Evolutionary conservation across 2,329 filamentous ascomycete species (phyloP).

Genomic region (Endothia cerciana): DNA sequence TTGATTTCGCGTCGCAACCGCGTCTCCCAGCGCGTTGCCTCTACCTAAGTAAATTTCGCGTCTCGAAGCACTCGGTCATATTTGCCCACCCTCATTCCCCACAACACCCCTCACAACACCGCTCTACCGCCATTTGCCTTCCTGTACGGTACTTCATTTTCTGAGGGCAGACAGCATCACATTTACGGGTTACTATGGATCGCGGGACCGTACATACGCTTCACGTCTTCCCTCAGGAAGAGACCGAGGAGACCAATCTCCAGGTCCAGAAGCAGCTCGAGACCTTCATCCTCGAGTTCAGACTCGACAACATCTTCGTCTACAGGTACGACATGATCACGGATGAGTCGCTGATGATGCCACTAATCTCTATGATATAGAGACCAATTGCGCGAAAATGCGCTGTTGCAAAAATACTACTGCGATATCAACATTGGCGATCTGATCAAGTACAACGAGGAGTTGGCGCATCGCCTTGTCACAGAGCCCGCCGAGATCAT

Average conservation of each 20-base stretch:
- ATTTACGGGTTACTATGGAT: slow-evolving; percentile 65
- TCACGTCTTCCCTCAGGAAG: slow-evolving; percentile 74
- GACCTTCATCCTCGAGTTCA: slow-evolving; percentile 90
- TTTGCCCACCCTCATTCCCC: slow-evolving; percentile 2
- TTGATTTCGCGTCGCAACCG: slow-evolving; percentile 12
- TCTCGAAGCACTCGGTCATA: background rate
- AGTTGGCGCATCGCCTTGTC: slow-evolving; percentile 85
- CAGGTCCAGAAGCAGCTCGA: slow-evolving; percentile 80
- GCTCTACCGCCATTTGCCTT: background rate
- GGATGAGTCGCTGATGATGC: slow-evolving; percentile 25
- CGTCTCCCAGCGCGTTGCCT: slow-evolving; percentile 14
- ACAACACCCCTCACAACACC: background rate
- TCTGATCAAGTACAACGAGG: slow-evolving; percentile 94
- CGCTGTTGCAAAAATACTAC: slow-evolving; percentile 89
- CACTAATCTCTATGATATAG: slow-evolving; percentile 49
- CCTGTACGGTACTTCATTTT: background rate
- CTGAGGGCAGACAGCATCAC: background rate
- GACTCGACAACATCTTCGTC: slow-evolving; percentile 91
- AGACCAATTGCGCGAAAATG: slow-evolving; percentile 95
- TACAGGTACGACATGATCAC: slow-evolving; percentile 70
- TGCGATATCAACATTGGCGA: slow-evolving; percentile 97
- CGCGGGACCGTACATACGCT: slow-evolving; percentile 84
- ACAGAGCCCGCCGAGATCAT: slow-evolving; percentile 93
- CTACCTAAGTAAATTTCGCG: slow-evolving; percentile 11
- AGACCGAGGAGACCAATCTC: slow-evolving; percentile 69